Conservation (phyloP, 345 rosid species). For the Litchi chinensis region DNA sequence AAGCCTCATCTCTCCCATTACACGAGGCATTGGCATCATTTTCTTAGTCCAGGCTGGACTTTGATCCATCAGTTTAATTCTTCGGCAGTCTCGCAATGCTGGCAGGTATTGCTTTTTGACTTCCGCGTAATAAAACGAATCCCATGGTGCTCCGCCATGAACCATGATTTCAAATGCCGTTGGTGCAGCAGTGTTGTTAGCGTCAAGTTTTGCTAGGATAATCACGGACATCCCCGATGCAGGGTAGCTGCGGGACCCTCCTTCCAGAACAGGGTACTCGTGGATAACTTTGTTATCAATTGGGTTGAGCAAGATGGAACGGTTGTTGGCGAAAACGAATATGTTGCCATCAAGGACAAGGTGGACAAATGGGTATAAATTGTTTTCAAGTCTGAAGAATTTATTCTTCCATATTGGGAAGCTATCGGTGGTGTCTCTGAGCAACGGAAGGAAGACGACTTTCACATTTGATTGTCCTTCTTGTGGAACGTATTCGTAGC, state of each 20-base stretch:
- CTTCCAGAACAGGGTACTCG: constrained; percentile 66
- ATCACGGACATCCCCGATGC: constrained; percentile 68
- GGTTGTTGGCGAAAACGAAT: constrained; percentile 23
- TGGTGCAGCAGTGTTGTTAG: background rate
- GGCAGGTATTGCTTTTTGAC: constrained; percentile 37
- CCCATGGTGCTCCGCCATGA: constrained; percentile 63
- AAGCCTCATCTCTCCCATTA: constrained; percentile 72
- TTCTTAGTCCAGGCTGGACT: constrained; percentile 61
- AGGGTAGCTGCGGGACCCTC: constrained; percentile 57
- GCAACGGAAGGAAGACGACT: background rate
- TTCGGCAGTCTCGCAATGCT: constrained; percentile 63
- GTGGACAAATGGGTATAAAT: constrained; percentile 25
- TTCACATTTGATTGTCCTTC: constrained; percentile 16
- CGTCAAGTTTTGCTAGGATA: constrained; percentile 46
- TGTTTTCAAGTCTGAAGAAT: background rate
- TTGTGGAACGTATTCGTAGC: constrained; percentile 69
- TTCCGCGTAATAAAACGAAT: constrained; percentile 36
- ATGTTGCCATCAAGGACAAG: constrained; percentile 39
- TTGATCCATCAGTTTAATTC: constrained; percentile 45
- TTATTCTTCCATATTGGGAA: background rate
- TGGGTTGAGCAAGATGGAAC: constrained; percentile 60
- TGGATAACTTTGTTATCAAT: constrained; percentile 43
- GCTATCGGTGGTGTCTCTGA: constrained; percentile 16
- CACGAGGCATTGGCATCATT: constrained; percentile 67
- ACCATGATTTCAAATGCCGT: constrained; percentile 52